Conservation (phyloP, 1,284 basidiomycete species). For the Coniferiporia weirii region DNA sequence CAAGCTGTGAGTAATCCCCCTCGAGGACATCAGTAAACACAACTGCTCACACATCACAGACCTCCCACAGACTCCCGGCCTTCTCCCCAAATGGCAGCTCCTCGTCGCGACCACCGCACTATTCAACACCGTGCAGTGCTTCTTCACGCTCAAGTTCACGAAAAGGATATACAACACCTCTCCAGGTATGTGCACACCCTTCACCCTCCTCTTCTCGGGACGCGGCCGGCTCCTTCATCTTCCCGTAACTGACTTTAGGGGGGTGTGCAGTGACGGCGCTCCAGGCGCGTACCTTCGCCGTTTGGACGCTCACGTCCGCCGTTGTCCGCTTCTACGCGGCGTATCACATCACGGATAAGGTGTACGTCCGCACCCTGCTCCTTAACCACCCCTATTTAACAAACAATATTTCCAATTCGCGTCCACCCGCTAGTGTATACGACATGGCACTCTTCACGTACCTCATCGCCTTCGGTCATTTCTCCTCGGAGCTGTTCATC, state of each 20-base stretch:
- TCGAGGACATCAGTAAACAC: neutral
- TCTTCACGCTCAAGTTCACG: conserved; percentile 71
- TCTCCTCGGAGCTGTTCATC: conserved; percentile 79
- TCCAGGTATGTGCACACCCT: conserved; percentile 34
- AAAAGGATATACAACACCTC: conserved; percentile 69
- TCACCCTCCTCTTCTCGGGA: neutral
- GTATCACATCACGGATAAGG: conserved; percentile 77
- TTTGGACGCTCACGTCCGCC: conserved; percentile 85
- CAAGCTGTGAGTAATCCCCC: conserved; percentile 3
- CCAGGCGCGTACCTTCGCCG: conserved; percentile 82
- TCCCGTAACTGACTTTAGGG: neutral
- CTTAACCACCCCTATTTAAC: conserved; percentile 12
- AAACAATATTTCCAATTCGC: conserved; percentile 9
- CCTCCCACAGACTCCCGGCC: conserved; percentile 60
- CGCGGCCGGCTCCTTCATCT: neutral
- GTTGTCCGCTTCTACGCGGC: conserved; percentile 80
- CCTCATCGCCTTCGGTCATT: conserved; percentile 87
- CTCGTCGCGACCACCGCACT: conserved; percentile 69
- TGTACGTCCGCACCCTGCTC: conserved; percentile 46
- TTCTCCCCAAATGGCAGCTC: conserved; percentile 83
- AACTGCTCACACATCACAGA: conserved; percentile 30
- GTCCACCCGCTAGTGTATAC: conserved; percentile 60
- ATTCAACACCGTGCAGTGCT: conserved; percentile 85
- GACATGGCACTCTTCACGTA: conserved; percentile 86
- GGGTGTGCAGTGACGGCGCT: conserved; percentile 67